phyloP scores from a whole-genome alignment of 1,139 yeast species.

The Kodamaea fungicola region DNA sequence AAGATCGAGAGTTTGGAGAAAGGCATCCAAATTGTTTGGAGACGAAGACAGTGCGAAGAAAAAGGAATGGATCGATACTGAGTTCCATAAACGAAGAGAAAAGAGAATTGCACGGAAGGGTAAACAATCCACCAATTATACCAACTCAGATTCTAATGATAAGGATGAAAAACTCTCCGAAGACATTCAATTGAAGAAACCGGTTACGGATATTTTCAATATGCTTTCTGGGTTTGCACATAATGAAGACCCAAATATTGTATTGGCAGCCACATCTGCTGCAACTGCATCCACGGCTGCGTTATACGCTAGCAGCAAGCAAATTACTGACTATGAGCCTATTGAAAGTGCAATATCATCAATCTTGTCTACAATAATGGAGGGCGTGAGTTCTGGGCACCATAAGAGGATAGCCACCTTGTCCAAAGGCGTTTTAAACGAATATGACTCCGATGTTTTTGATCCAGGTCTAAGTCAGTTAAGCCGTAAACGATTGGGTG shows the following conservation, averaged over 20 bases:
- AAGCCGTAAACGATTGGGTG: conserved; percentile 1
- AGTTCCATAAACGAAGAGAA: conserved; percentile 62
- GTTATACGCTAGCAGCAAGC: conserved; percentile 21
- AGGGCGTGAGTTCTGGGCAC: conserved; percentile 21
- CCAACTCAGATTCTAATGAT: conserved; percentile 1
- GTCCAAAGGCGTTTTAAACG: conserved; percentile 23
- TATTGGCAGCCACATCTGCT: conserved; percentile 40
- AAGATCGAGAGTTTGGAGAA: conserved; percentile 67
- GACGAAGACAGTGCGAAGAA: conserved; percentile 50
- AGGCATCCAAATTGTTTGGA: conserved; percentile 72
- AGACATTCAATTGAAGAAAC: conserved; percentile 23
- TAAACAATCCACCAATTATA: conserved; percentile 5
- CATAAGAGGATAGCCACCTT: conserved; percentile 30
- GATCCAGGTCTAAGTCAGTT: conserved; percentile 5
- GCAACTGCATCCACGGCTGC: conserved; percentile 37
- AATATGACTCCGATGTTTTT: conserved; percentile 1
- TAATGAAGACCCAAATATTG: conserved; percentile 34
- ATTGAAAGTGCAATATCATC: conserved; percentile 23
- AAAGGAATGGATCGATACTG: conserved; percentile 71
- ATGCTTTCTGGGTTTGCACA: conserved; percentile 32
- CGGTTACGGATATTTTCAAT: conserved; percentile 35
- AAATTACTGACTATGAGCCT: conserved; percentile 12
- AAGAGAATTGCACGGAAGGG: conserved; percentile 46
- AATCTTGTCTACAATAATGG: conserved; percentile 29
- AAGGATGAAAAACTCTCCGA: conserved; percentile 8